Conservation (phyloP, 768 basidiomycete genomes). For the Calocybe cyanea region DNA sequence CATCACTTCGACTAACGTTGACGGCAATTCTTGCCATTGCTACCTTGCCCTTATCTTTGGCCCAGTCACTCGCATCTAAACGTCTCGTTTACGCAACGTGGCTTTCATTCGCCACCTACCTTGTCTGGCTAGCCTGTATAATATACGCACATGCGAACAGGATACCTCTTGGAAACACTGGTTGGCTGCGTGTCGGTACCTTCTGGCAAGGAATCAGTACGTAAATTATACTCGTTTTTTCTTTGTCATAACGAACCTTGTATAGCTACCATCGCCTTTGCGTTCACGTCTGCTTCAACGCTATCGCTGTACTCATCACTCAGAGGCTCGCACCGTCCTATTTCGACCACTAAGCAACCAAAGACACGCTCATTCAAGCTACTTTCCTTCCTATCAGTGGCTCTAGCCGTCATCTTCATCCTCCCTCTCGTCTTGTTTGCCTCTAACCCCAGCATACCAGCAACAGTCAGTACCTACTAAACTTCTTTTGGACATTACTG, state of each 20-base stretch:
- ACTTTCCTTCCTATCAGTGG: conserved; percentile 48
- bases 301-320: conserved; percentile 63
- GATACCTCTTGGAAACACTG: conserved; percentile 30
- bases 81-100: conserved; percentile 53
- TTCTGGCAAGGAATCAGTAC: conserved; percentile 66
- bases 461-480: conserved; percentile 25
- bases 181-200: conserved; percentile 38
- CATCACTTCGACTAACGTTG: conserved; percentile 35
- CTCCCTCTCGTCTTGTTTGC: conserved; percentile 57
- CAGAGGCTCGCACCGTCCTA: conserved; percentile 35
- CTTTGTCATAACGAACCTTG: conserved; percentile 1
- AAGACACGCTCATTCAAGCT: conserved; percentile 54
- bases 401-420: conserved; percentile 44
- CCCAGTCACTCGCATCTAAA: conserved; percentile 51
- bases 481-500: neutral
- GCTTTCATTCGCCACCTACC: conserved; percentile 55
- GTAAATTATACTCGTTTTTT: conserved; percentile 23
- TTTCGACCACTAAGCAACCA: conserved; percentile 40
- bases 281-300: conserved; percentile 63
- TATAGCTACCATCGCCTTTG: conserved; percentile 58
- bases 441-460: conserved; percentile 38
- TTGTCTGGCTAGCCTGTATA: conserved; percentile 56
- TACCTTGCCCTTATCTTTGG: conserved; percentile 48
- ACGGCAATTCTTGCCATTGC: conserved; percentile 39
- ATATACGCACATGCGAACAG: conserved; percentile 50